Evolutionary conservation across 2,329 filamentous ascomycete genomes (phyloP).

Genomic region (Alternaria arbusti): DNA sequence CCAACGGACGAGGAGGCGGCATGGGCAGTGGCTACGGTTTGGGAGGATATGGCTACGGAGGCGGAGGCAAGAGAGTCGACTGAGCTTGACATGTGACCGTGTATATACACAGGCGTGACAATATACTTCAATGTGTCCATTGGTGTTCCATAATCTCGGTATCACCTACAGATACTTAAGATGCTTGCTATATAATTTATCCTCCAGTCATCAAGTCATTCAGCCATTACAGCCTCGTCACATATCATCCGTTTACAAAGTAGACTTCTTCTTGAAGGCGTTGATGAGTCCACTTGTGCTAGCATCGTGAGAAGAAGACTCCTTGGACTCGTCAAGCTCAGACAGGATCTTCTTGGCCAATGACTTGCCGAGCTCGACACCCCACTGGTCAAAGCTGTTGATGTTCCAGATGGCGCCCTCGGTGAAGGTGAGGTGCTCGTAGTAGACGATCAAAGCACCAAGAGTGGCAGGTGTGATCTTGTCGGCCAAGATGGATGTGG

Average conservation of each 20-base stretch:
- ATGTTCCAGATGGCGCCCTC: constrained; percentile 99
- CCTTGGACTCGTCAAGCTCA: constrained; percentile 82
- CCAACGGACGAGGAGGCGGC: constrained; percentile 46
- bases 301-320: constrained; percentile 76
- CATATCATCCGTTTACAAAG: constrained; percentile 29
- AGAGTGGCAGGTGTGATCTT: constrained; percentile 94
- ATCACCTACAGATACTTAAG: constrained; percentile 5
- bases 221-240: constrained; percentile 10
- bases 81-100: constrained; percentile 5
- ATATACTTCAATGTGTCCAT: constrained; percentile 4
- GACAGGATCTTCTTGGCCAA: constrained; percentile 73
- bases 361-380: constrained; percentile 96
- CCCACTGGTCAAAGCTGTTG: constrained; percentile 99
- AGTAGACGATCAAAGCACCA: constrained; percentile 96
- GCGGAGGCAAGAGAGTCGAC: constrained; percentile 52
- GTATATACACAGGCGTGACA: background rate
- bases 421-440: constrained; percentile 97
- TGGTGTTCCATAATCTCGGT: constrained; percentile 7
- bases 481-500: constrained; percentile 90
- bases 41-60: constrained; percentile 54
- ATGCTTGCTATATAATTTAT: constrained; percentile 7
- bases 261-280: constrained; percentile 83
- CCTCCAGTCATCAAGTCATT: constrained; percentile 16
- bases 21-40: constrained; percentile 49
- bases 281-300: constrained; percentile 89